Conservation (phyloP, 805 yeast species). For the Saccharomycopsis olivae region DNA sequence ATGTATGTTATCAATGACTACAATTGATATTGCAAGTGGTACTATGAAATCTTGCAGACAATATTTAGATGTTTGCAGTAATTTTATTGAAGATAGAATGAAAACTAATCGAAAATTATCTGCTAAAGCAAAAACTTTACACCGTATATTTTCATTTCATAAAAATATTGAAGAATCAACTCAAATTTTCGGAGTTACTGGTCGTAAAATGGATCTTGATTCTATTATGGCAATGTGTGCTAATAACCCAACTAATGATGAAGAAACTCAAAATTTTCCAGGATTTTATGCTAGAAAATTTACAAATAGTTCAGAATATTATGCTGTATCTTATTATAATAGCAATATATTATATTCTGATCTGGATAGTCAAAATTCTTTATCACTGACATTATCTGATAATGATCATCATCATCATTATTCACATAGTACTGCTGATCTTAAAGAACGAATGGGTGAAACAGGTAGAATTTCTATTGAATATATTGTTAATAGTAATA, state of each 20-base stretch:
- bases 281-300: no score
- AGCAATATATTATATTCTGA: background rate
- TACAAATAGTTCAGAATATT: background rate
- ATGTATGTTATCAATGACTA: constrained; percentile 64
- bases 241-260: background rate
- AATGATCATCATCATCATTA: background rate
- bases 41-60: constrained; percentile 77
- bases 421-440: background rate
- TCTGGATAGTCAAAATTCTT: background rate
- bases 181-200: background rate
- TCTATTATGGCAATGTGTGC: background rate
- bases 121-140: constrained; percentile 66
- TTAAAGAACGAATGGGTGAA: constrained; percentile 29
- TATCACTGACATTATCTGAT: background rate
- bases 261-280: background rate
- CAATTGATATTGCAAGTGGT: constrained; percentile 86
- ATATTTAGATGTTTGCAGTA: constrained; percentile 68
- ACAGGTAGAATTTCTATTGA: constrained; percentile 41
- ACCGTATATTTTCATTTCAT: constrained; percentile 66
- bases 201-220: background rate
- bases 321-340: background rate
- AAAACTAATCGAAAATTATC: constrained; percentile 41
- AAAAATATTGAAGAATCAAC: constrained; percentile 74
- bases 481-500: constrained; percentile 19
- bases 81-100: constrained; percentile 62